Conservation (phyloP, 2,329 filamentous ascomycete species). For the Aotearoamyces nothofagi region DNA sequence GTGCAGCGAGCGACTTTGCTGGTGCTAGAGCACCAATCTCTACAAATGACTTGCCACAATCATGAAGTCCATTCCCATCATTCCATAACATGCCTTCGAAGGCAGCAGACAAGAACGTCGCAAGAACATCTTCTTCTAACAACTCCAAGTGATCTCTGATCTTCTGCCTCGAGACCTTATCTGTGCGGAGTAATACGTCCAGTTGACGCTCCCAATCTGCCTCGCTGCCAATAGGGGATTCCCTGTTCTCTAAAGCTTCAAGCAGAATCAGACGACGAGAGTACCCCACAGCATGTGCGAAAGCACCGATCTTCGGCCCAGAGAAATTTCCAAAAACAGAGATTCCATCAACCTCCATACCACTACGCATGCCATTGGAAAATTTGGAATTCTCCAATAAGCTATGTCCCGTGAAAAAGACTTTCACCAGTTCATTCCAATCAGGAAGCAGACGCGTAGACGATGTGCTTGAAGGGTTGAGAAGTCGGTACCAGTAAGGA, state of each 20-base stretch:
- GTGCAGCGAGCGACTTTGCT: conserved; percentile 30
- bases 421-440: conserved; percentile 33
- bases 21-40: conserved; percentile 36
- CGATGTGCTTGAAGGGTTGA: conserved; percentile 34
- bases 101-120: conserved; percentile 34
- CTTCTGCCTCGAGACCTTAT: conserved; percentile 45
- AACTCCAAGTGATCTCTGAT: conserved; percentile 37
- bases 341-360: conserved; percentile 25
- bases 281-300: conserved; percentile 56
- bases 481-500: conserved; percentile 53
- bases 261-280: conserved; percentile 45
- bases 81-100: conserved; percentile 38
- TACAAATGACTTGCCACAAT: conserved; percentile 35
- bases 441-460: conserved; percentile 27
- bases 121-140: conserved; percentile 23
- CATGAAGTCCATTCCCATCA: conserved; percentile 23
- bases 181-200: conserved; percentile 55
- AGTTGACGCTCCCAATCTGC: conserved; percentile 76
- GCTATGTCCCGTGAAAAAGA: conserved; percentile 30
- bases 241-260: conserved; percentile 26
- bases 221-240: conserved; percentile 33
- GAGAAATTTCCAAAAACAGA: conserved; percentile 22
- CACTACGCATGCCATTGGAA: conserved; percentile 18
- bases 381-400: conserved; percentile 15
- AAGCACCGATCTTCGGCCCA: conserved; percentile 34